Evolutionary conservation across 768 basidiomycete species (phyloP), one percentile per base, ranked within the genome.

Genomic region (Russula brevipes): DNA sequence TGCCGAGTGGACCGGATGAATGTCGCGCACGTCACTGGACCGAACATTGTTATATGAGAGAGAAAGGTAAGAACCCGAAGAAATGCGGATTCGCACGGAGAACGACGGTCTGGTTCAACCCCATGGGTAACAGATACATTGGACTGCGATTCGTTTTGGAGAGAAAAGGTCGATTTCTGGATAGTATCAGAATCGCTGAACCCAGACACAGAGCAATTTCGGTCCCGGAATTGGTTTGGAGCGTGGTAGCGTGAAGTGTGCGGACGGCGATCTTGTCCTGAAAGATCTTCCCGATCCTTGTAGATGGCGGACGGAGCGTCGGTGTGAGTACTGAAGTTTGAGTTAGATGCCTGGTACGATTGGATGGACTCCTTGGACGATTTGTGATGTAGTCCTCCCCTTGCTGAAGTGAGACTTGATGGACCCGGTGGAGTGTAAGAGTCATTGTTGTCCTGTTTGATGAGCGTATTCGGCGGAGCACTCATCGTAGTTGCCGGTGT

Each of bases 1-100:
- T 68, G 96, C 96, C 2, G 89, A 85, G 70, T 98, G 94, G 0
- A 84, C 81, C 1, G 94, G 95, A 70, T 98, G 94, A 16, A 96
- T 82, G 69, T 94, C 91, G 67, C 94, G 91, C 11, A 94, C 93
- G 76, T 91, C 85, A 70, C 93, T 94, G 65, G 52, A 59, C 44
- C 36, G 52, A 38, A 49, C 61, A 11, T 66, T 59, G 33, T 52
- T 5, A 36, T 38, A 54, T 68, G 60, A 17, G 36, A 56, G 65
- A 42, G 17, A 5, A 51, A 8, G 52, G 39, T 11, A 12, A 2
- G 8, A 38, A 24, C 24, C 38, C 60, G 46, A 54, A 53, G 49
- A 14, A 11, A 61, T 24, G 12, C 31, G 53, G 45, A 38, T 36
- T 65, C 76, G 63, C 54, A 91, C 92, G 88, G 83, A 72, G 90